A percentile compares a stretch with the other conserved stretches of the same genome.
Conservation (phyloP, 2,329 filamentous ascomycete species). For the Nigrospora osmanthi region DNA sequence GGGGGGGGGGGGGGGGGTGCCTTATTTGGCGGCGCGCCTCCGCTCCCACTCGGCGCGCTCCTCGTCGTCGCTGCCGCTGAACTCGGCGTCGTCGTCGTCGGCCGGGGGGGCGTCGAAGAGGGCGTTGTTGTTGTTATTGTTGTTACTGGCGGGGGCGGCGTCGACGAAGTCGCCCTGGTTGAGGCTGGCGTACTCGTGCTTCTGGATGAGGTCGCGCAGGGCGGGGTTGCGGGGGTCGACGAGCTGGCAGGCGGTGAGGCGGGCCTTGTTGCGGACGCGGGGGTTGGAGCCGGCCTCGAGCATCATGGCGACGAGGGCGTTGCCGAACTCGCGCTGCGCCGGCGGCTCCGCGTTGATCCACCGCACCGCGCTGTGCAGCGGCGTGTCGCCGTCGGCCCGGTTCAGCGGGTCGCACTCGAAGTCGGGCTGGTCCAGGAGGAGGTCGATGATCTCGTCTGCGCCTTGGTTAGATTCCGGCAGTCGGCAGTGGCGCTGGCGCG, state of each 20-base stretch:
- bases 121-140: constrained; percentile 8
- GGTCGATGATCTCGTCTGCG: constrained; percentile 73
- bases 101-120: constrained; percentile 20
- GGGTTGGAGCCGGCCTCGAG: constrained; percentile 65
- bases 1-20: no score
- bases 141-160: constrained; percentile 18
- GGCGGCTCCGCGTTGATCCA: constrained; percentile 64
- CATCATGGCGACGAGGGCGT: constrained; percentile 68
- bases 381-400: constrained; percentile 66
- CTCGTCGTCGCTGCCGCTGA: constrained; percentile 57
- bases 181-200: constrained; percentile 59
- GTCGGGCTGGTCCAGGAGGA: constrained; percentile 73
- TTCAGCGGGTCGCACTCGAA: constrained; percentile 79
- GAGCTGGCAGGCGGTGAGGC: constrained; percentile 63
- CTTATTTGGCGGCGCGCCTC: constrained; percentile 22
- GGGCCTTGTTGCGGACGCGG: constrained; percentile 60
- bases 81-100: constrained; percentile 50
- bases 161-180: constrained; percentile 51
- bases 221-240: constrained; percentile 62
- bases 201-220: constrained; percentile 56
- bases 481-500: no score
- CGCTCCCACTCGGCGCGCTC: constrained; percentile 56
- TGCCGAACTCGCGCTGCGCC: constrained; percentile 56
- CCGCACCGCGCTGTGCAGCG: constrained; percentile 70
- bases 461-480: constrained; percentile 3